Percentiles rank a stretch among this genome's conserved stretches.
phyloP scores from a whole-genome alignment of 164 flowering plant species.

The Umbellularia californica region DNA sequence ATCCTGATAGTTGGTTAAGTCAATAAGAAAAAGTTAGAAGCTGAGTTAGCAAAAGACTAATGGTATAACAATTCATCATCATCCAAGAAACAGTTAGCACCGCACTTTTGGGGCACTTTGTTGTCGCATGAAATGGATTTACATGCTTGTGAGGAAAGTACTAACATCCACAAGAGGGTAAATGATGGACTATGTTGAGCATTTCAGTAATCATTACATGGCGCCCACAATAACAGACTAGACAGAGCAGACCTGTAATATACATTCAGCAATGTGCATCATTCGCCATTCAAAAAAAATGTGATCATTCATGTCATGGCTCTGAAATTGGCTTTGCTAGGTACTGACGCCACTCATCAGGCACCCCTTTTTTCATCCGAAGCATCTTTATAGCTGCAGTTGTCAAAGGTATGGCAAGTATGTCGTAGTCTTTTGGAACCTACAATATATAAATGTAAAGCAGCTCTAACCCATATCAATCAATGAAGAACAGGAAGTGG shows the following conservation, averaged over 20 bases:
- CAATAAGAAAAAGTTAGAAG: neutral
- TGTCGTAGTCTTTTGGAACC: slow-evolving; percentile 85
- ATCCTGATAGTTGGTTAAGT: neutral
- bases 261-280: slow-evolving; percentile 10
- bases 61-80: neutral
- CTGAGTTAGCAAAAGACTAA: neutral
- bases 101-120: neutral
- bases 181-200: neutral
- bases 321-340: slow-evolving; percentile 36
- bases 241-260: slow-evolving; percentile 10
- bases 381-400: slow-evolving; percentile 60
- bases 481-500: neutral
- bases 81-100: neutral
- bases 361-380: slow-evolving; percentile 54
- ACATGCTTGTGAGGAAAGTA: neutral
- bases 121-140: neutral
- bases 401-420: slow-evolving; percentile 81
- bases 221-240: neutral
- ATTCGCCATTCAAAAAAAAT: neutral
- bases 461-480: neutral
- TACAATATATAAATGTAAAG: slow-evolving; percentile 22
- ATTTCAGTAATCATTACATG: neutral
- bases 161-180: neutral
- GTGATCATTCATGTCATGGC: slow-evolving; percentile 19
- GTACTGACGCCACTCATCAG: slow-evolving; percentile 88